phyloP scores from a whole-genome alignment of 2,329 filamentous ascomycete species.

The Uncinocarpus reesii region DNA sequence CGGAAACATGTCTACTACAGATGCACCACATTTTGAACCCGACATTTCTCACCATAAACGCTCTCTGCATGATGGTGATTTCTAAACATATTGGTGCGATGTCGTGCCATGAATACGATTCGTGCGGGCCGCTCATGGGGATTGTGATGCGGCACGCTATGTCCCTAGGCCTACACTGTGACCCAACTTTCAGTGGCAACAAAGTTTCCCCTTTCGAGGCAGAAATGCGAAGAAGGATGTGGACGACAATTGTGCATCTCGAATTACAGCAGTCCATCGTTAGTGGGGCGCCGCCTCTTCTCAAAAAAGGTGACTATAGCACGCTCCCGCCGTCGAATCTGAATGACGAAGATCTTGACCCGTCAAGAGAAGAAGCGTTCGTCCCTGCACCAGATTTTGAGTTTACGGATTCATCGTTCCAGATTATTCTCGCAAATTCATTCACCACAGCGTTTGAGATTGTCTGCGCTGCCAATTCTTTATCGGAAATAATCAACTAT shows the following conservation, averaged over 20 bases:
- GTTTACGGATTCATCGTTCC: slow-evolving; percentile 31
- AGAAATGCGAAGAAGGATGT: slow-evolving; percentile 26
- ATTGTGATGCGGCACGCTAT: slow-evolving; percentile 32
- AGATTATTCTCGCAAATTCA: slow-evolving; percentile 24
- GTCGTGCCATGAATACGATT: slow-evolving; percentile 18
- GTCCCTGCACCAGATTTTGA: neutral
- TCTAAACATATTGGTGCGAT: slow-evolving; percentile 16
- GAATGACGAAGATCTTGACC: slow-evolving; percentile 34
- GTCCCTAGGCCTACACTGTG: slow-evolving; percentile 34
- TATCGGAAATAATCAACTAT: slow-evolving; percentile 13
- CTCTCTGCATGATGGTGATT: slow-evolving; percentile 19
- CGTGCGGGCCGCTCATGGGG: slow-evolving; percentile 22
- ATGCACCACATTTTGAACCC: slow-evolving; percentile 16
- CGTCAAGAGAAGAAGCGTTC: slow-evolving; percentile 11
- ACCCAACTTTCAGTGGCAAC: slow-evolving; percentile 27
- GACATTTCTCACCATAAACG: slow-evolving; percentile 16
- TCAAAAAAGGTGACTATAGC: slow-evolving; percentile 30
- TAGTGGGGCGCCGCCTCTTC: slow-evolving; percentile 28
- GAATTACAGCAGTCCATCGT: slow-evolving; percentile 30
- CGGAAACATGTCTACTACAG: slow-evolving; percentile 17
- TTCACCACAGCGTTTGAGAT: slow-evolving; percentile 15
- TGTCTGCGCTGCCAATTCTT: slow-evolving; percentile 16
- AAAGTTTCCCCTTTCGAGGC: slow-evolving; percentile 14
- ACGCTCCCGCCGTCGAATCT: slow-evolving; percentile 32
- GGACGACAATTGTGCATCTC: slow-evolving; percentile 30